Conservation (phyloP, 495 filamentous ascomycete genomes). For the Neurospora sp. region DNA sequence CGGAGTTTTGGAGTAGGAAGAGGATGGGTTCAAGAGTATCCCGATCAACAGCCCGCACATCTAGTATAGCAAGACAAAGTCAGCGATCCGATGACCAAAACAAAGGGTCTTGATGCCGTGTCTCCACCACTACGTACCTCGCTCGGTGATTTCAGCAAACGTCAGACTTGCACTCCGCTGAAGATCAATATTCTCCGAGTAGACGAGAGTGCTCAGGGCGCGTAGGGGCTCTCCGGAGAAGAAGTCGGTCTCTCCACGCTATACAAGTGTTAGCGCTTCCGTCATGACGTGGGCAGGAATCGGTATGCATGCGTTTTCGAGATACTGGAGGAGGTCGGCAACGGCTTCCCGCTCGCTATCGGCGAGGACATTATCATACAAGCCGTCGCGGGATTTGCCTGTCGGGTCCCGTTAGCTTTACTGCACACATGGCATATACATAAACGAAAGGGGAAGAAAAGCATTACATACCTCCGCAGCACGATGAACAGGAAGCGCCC, state of each 20-base stretch:
- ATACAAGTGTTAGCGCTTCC: constrained; percentile 9
- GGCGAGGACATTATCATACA: constrained; percentile 90
- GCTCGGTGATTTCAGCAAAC: constrained; percentile 96
- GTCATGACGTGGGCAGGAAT: neutral
- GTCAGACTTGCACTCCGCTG: constrained; percentile 96
- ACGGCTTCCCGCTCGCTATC: constrained; percentile 97
- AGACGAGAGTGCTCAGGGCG: constrained; percentile 89
- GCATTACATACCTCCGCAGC: constrained; percentile 27
- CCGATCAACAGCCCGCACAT: constrained; percentile 91
- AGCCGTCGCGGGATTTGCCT: constrained; percentile 84
- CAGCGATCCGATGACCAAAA: constrained; percentile 4
- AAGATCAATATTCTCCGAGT: constrained; percentile 97
- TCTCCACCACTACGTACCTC: constrained; percentile 53
- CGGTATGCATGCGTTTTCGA: constrained; percentile 70
- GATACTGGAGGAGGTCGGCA: constrained; percentile 84
- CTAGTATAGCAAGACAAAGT: constrained; percentile 34
- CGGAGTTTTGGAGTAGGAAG: constrained; percentile 84
- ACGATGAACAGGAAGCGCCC: constrained; percentile 31
- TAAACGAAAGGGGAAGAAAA: neutral
- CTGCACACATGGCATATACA: neutral
- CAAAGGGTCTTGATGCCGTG: neutral
- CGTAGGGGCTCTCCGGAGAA: constrained; percentile 94
- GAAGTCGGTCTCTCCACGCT: constrained; percentile 95
- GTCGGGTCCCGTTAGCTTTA: constrained; percentile 6
- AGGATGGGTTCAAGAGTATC: constrained; percentile 94